phyloP scores from a whole-genome alignment of 2,329 filamentous ascomycete genomes.

The Myotisia sp. region DNA sequence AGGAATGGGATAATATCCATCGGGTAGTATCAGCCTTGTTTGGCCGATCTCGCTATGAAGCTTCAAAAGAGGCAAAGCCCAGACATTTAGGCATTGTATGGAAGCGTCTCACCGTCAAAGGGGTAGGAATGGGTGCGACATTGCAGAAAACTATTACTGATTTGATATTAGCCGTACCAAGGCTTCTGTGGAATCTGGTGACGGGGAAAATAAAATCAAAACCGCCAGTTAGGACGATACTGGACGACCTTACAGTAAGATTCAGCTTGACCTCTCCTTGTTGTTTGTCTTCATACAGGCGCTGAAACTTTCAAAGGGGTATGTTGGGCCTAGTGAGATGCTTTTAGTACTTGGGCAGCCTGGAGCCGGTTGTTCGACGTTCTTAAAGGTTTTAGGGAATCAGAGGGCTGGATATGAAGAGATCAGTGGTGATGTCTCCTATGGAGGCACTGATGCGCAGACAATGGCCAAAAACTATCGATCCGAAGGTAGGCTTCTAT shows the following conservation, averaged over 20 bases:
- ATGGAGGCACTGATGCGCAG: conserved; percentile 42
- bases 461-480: conserved; percentile 37
- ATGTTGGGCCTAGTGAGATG: conserved; percentile 42
- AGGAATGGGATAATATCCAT: conserved; percentile 42
- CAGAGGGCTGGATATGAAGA: conserved; percentile 46
- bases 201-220: conserved; percentile 21
- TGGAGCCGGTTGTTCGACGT: conserved; percentile 54
- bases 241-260: conserved; percentile 45
- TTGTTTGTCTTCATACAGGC: not conserved
- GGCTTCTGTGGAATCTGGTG: conserved; percentile 34
- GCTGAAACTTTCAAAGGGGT: conserved; percentile 48
- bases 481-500: conserved; percentile 28
- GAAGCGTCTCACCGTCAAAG: conserved; percentile 55
- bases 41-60: conserved; percentile 46
- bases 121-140: conserved; percentile 51
- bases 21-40: conserved; percentile 58
- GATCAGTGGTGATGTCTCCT: conserved; percentile 41
- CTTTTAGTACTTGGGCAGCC: conserved; percentile 24
- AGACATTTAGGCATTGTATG: conserved; percentile 57
- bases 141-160: conserved; percentile 44
- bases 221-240: conserved; percentile 48
- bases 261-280: not conserved
- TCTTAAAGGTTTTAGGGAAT: conserved; percentile 69
- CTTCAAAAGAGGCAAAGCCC: conserved; percentile 56
- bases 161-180: conserved; percentile 38